Percentiles rank a stretch among this genome's conserved stretches.
These are phyloP conservation scores for Metschnikowia chrysomelidarum DNA, from an alignment of 805 yeast species.

Conservation along the genomic window DNA sequence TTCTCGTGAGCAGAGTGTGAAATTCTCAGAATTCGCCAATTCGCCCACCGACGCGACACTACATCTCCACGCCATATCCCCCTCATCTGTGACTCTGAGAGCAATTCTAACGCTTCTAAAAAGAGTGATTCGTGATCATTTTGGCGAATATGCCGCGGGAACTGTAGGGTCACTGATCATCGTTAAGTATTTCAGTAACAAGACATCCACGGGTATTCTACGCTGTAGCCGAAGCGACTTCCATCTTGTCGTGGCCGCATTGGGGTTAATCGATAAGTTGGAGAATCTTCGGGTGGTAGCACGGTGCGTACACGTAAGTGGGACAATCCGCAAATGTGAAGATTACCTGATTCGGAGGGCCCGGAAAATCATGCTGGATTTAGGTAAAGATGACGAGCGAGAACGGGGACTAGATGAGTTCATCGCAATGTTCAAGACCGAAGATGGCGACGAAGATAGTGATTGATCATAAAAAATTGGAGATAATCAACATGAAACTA, in stretches of 20 bases:
- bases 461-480: not conserved
- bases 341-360: slow-evolving; percentile 55
- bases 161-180: slow-evolving; percentile 56
- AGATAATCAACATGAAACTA: too few relatives aligned
- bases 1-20: slow-evolving; percentile 14
- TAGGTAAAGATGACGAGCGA: slow-evolving; percentile 15
- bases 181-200: slow-evolving; percentile 76
- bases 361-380: slow-evolving; percentile 32
- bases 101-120: slow-evolving; percentile 53
- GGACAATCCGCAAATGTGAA: slow-evolving; percentile 85
- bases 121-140: slow-evolving; percentile 54
- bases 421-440: slow-evolving; percentile 12
- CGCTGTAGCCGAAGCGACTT: slow-evolving; percentile 69
- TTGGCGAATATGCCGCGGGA: slow-evolving; percentile 80
- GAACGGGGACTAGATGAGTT: slow-evolving; percentile 14
- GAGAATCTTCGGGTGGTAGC: slow-evolving; percentile 52
- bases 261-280: slow-evolving; percentile 53
- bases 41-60: slow-evolving; percentile 41
- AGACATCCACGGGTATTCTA: slow-evolving; percentile 81
- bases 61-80: slow-evolving; percentile 50
- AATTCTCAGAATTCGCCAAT: slow-evolving; percentile 22
- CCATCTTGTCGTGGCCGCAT: slow-evolving; percentile 63
- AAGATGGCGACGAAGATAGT: slow-evolving; percentile 9
- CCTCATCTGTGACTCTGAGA: slow-evolving; percentile 47
- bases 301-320: slow-evolving; percentile 70